A percentile compares a stretch with the other conserved stretches of the same genome.
Evolutionary conservation across 208 protist genomes (phyloP).

Genomic region (Entamoeba histolytica): DNA sequence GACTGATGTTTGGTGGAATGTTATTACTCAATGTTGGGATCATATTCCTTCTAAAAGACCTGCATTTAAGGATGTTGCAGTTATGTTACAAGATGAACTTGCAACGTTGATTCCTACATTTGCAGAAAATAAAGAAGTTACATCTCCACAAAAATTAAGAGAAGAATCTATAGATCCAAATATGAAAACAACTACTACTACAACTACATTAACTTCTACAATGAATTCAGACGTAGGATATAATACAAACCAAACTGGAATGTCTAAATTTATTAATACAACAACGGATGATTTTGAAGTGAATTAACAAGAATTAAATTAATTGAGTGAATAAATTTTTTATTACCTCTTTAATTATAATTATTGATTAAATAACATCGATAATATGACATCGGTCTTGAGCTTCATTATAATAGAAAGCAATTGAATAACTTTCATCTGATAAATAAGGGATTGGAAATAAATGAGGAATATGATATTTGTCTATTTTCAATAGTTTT

Average conservation of each 20-base stretch:
- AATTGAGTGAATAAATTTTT: too few relatives aligned
- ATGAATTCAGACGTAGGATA: background rate
- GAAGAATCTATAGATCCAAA: background rate
- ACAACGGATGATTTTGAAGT: background rate
- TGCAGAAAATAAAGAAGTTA: background rate
- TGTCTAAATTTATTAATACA: background rate
- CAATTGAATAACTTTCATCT: background rate
- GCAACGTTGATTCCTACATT: background rate
- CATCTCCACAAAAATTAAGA: background rate
- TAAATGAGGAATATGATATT: background rate
- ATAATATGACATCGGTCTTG: background rate
- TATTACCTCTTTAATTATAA: too few relatives aligned
- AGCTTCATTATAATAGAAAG: background rate
- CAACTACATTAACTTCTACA: background rate
- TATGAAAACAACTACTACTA: background rate
- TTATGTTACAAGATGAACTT: background rate
- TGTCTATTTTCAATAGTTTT: background rate
- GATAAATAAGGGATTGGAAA: background rate
- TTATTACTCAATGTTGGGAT: conserved; percentile 5
- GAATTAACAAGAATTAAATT: background rate
- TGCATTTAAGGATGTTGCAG: background rate
- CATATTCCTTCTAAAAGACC: background rate
- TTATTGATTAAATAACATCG: background rate
- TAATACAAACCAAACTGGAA: background rate
- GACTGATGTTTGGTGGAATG: background rate